Percentiles rank a stretch among this genome's conserved stretches.
These are phyloP conservation scores for Zizania latifolia DNA, from an alignment of 176 grass and related monocot species.

Conservation along the genomic window DNA sequence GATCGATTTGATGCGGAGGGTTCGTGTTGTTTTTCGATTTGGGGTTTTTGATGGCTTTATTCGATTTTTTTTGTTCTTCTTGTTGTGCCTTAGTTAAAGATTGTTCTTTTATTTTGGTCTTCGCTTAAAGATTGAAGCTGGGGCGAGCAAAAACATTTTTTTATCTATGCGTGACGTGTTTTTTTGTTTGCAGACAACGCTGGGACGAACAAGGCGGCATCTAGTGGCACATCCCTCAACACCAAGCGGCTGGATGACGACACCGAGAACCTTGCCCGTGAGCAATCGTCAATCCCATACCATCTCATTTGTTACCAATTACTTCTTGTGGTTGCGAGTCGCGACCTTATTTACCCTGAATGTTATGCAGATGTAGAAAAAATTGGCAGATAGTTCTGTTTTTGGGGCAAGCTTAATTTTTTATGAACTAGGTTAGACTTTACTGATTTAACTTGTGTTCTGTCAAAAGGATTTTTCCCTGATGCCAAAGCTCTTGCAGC, in stretches of 20 bases:
- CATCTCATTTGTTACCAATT: background rate
- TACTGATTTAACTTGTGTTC: too few species aligned
- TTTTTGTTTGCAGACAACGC: conserved; percentile 68
- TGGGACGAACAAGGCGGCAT: conserved; percentile 64
- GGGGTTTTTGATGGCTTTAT: background rate
- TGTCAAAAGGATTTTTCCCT: background rate
- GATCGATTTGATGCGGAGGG: background rate
- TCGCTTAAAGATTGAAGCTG: background rate
- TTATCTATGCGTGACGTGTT: conserved; percentile 4
- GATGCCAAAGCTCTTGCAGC: too few species aligned
- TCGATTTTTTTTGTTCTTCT: background rate
- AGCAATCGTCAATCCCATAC: conserved; percentile 8
- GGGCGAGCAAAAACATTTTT: too few species aligned
- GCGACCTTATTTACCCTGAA: background rate
- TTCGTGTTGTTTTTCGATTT: background rate
- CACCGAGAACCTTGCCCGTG: conserved; percentile 65
- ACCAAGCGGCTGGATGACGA: conserved; percentile 70
- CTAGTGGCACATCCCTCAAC: conserved; percentile 62
- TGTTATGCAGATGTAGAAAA: too few species aligned
- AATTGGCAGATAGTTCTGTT: too few species aligned
- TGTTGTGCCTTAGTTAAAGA: background rate
- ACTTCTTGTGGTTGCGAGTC: background rate
- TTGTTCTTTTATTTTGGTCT: background rate
- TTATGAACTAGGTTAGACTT: background rate
- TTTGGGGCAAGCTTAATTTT: background rate